phyloP scores from a whole-genome alignment of 345 rosid genomes.

The Mangifera indica region DNA sequence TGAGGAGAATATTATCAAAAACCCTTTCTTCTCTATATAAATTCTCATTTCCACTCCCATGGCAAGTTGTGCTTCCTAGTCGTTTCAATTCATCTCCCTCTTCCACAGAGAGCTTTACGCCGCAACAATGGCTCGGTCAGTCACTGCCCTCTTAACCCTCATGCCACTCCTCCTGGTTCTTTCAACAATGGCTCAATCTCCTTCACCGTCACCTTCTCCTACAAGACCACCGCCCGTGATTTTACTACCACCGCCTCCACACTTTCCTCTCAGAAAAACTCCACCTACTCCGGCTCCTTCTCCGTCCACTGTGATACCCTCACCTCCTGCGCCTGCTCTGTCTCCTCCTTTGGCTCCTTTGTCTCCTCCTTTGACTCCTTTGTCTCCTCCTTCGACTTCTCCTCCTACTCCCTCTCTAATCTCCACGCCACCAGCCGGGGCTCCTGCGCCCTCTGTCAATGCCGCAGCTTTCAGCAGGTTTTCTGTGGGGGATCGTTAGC shows the following conservation, averaged over 20 bases:
- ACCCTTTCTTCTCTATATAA: too few relatives aligned
- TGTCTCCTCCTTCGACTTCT: conserved; percentile 29
- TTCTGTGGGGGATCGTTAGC: conserved; percentile 28
- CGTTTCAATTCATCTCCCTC: not conserved
- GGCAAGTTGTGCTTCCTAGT: too few relatives aligned
- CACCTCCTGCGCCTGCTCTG: conserved; percentile 17
- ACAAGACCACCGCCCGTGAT: conserved; percentile 2
- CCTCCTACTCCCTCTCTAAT: conserved; percentile 17
- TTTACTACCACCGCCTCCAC: not conserved
- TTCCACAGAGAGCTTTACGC: not conserved
- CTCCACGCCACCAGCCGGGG: conserved; percentile 27
- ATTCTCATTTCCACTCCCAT: too few relatives aligned
- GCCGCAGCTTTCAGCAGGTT: conserved; percentile 32
- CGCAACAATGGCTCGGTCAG: conserved; percentile 1
- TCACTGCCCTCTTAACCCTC: conserved; percentile 5
- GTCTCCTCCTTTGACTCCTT: conserved; percentile 20
- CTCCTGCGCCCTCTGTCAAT: conserved; percentile 33
- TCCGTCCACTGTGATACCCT: conserved; percentile 13
- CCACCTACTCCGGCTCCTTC: conserved; percentile 4
- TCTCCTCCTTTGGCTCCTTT: conserved; percentile 33
- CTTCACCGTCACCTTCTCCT: conserved; percentile 6
- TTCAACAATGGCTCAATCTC: conserved; percentile 17
- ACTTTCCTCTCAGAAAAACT: not conserved
- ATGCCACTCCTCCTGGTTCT: not conserved
- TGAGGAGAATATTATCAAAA: too few relatives aligned